Percentiles rank a stretch among this genome's conserved stretches.
Evolutionary conservation across 2,329 filamentous ascomycete species (phyloP).

Genomic region (Dactylella cylindrospora): DNA sequence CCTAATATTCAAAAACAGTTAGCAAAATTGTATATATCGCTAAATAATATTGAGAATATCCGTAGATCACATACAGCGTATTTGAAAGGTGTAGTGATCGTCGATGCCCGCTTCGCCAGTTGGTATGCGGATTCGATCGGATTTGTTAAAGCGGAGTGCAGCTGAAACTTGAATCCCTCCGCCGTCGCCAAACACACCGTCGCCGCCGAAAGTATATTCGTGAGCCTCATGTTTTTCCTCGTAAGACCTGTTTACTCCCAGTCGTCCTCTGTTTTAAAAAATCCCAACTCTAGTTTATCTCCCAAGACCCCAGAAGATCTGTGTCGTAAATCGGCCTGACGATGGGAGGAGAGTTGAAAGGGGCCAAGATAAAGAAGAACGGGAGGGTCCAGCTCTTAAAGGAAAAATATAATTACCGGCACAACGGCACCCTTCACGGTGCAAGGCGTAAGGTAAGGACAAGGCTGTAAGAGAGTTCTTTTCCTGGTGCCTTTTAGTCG

Average conservation of each 20-base stretch:
- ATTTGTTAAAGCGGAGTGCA: conserved; percentile 11
- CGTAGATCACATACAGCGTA: conserved; percentile 25
- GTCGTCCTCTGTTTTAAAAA: conserved; percentile 17
- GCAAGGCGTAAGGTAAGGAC: conserved; percentile 1
- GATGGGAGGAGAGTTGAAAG: conserved; percentile 19
- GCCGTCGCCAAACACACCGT: conserved; percentile 34
- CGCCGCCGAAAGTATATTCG: conserved; percentile 26
- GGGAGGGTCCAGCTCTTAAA: conserved; percentile 38
- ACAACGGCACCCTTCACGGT: conserved; percentile 1
- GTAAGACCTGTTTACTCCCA: neutral
- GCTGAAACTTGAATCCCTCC: conserved; percentile 39
- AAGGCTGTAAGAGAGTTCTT: neutral
- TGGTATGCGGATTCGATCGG: conserved; percentile 10
- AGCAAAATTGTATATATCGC: neutral
- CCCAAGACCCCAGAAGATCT: conserved; percentile 13
- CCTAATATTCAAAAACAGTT: conserved; percentile 11
- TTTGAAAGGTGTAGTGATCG: conserved; percentile 39
- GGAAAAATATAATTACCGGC: too few species aligned
- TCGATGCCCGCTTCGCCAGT: conserved; percentile 23
- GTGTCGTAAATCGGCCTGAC: conserved; percentile 15
- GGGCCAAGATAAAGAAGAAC: conserved; percentile 28
- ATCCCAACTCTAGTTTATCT: conserved; percentile 12
- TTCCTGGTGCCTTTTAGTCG: neutral
- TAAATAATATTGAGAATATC: neutral
- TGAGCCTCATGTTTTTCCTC: conserved; percentile 24